Percentiles rank a stretch among this genome's conserved stretches.
These are phyloP conservation scores for Serendipita sp. DNA, from an alignment of 768 basidiomycete species.

Conservation along the genomic window DNA sequence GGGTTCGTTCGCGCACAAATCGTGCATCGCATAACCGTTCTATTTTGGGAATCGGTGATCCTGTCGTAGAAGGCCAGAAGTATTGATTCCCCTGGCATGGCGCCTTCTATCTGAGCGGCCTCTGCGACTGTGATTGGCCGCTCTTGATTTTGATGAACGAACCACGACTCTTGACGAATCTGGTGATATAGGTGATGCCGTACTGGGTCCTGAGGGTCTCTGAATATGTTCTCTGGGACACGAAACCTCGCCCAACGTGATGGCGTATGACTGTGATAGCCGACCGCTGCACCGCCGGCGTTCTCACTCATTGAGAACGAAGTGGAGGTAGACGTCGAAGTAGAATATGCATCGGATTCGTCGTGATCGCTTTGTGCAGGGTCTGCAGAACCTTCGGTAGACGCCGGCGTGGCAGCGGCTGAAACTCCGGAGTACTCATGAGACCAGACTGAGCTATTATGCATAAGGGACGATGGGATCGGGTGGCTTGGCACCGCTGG, in stretches of 20 bases:
- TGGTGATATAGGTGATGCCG: background rate
- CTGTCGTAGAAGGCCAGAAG: background rate
- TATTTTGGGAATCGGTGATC: background rate
- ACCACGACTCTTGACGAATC: background rate
- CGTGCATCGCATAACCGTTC: background rate
- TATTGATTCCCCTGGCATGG: background rate
- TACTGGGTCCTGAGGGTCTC: background rate
- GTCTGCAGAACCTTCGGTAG: constrained; percentile 2
- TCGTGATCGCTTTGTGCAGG: constrained; percentile 1
- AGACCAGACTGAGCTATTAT: background rate
- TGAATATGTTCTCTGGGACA: background rate
- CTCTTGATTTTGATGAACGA: background rate
- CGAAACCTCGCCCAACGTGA: background rate
- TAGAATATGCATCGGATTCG: background rate
- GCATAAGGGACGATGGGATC: too few relatives aligned
- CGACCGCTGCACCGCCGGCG: background rate
- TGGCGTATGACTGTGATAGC: background rate
- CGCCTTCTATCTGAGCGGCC: background rate
- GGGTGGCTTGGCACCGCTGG: too few relatives aligned
- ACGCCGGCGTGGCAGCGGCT: background rate
- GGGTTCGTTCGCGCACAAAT: background rate
- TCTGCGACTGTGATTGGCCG: background rate
- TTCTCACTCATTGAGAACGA: background rate
- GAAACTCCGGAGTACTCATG: background rate
- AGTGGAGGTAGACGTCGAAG: background rate